These are phyloP conservation scores for Penicillium roqueforti DNA, from an alignment of 495 filamentous ascomycete species.

Conservation along the genomic window DNA sequence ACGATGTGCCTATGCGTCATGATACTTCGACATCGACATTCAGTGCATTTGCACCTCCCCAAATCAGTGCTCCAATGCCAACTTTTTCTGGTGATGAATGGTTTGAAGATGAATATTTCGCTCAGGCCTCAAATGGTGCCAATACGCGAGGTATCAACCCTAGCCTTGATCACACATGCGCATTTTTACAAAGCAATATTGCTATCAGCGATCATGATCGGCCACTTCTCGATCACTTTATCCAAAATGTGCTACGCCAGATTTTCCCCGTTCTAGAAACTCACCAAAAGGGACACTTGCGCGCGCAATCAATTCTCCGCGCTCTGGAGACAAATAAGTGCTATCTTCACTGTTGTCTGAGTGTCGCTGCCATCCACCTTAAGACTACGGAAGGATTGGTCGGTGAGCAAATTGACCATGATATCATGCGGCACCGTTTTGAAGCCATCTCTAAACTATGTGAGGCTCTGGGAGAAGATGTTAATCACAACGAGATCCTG, in stretches of 20 bases:
- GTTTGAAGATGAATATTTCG: too few relatives aligned
- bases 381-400: slow-evolving; percentile 68
- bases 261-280: slow-evolving; percentile 90
- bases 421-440: slow-evolving; percentile 91
- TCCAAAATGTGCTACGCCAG: slow-evolving; percentile 78
- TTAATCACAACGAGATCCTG: slow-evolving; percentile 80
- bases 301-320: slow-evolving; percentile 75
- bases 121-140: too few relatives aligned
- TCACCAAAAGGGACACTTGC: slow-evolving; percentile 76
- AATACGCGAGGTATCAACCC: too few relatives aligned
- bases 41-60: too few relatives aligned
- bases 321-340: slow-evolving; percentile 85
- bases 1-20: too few relatives aligned
- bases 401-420: slow-evolving; percentile 77
- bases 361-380: slow-evolving; percentile 90
- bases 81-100: too few relatives aligned
- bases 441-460: slow-evolving; percentile 84
- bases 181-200: slow-evolving; percentile 60
- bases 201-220: slow-evolving; percentile 87
- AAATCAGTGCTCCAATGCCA: too few relatives aligned
- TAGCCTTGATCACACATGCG: too few relatives aligned
- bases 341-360: slow-evolving; percentile 94
- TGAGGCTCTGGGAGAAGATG: slow-evolving; percentile 73
- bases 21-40: too few relatives aligned
- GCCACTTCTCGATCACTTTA: slow-evolving; percentile 84